Evolutionary conservation across 1,284 basidiomycete genomes (phyloP).

Genomic region (Mycena sp.): DNA sequence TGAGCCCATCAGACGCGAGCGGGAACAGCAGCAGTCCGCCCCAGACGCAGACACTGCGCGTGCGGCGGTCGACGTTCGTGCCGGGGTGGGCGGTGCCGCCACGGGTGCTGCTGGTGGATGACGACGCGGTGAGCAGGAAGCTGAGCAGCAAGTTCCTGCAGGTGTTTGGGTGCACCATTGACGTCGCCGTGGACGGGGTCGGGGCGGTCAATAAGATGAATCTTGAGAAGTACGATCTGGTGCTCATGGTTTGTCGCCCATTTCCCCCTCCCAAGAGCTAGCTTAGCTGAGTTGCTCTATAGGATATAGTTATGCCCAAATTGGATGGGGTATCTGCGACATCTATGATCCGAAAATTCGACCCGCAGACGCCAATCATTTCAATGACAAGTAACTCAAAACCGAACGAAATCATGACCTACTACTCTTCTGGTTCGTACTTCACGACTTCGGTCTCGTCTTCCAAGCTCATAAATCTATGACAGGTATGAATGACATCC

Average conservation of each 20-base stretch:
- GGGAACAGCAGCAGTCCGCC: constrained; percentile 4
- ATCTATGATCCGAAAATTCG: constrained; percentile 93
- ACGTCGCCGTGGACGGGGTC: constrained; percentile 95
- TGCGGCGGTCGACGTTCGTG: constrained; percentile 81
- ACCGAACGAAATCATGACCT: constrained; percentile 90
- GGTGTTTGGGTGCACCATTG: constrained; percentile 94
- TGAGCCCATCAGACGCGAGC: too few relatives aligned
- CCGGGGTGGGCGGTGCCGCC: constrained; percentile 91
- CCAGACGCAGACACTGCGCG: constrained; percentile 57
- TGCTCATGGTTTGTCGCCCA: constrained; percentile 81
- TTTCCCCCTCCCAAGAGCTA: neutral
- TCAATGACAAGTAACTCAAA: constrained; percentile 96
- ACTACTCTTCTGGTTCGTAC: constrained; percentile 76
- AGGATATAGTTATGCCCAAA: constrained; percentile 97
- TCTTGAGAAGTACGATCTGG: constrained; percentile 92
- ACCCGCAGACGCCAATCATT: constrained; percentile 94
- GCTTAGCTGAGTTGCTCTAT: constrained; percentile 1
- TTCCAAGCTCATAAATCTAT: neutral
- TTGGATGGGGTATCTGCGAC: constrained; percentile 92
- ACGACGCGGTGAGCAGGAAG: constrained; percentile 91
- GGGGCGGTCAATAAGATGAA: constrained; percentile 97
- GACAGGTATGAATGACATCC: constrained; percentile 93
- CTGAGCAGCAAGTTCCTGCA: constrained; percentile 94
- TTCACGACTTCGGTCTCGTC: neutral
- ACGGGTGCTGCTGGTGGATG: constrained; percentile 93